These are phyloP conservation scores for Zymoseptoria ardabiliae DNA, from an alignment of 2,329 filamentous ascomycete species.

Conservation along the genomic window DNA sequence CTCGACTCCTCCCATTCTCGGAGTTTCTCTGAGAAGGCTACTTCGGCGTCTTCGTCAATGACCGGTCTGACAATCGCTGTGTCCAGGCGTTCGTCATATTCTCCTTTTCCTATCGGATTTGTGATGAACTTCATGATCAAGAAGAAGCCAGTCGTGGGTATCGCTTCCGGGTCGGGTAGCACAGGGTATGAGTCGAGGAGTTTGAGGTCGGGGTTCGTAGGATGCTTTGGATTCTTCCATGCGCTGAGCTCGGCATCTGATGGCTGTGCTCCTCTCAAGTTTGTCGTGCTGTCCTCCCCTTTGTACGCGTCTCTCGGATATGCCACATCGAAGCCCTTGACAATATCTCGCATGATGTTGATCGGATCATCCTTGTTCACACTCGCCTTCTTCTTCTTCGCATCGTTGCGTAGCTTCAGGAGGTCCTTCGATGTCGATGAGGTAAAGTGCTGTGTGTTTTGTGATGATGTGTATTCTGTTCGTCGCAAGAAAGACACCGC, in stretches of 20 bases:
- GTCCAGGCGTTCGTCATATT: constrained; percentile 54
- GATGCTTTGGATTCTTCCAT: constrained; percentile 55
- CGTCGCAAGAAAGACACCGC: constrained; percentile 89
- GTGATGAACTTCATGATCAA: constrained; percentile 56
- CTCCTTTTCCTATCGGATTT: constrained; percentile 46
- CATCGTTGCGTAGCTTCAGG: constrained; percentile 37
- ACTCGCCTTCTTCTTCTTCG: constrained; percentile 31
- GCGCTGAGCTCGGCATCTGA: constrained; percentile 50
- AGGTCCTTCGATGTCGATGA: constrained; percentile 49
- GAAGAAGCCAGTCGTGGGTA: constrained; percentile 52
- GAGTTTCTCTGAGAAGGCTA: constrained; percentile 43
- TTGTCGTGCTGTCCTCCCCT: constrained; percentile 54
- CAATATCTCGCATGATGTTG: constrained; percentile 53
- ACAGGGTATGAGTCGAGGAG: constrained; percentile 54
- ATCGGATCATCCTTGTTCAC: constrained; percentile 50
- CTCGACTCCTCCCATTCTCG: constrained; percentile 43
- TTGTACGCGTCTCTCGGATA: constrained; percentile 59
- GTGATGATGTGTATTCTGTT: constrained; percentile 82
- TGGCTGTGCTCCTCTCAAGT: constrained; percentile 47
- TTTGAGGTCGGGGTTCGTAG: constrained; percentile 49
- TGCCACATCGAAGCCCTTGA: constrained; percentile 59
- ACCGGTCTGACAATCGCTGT: constrained; percentile 50
- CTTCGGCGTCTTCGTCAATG: constrained; percentile 39
- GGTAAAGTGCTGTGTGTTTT: constrained; percentile 40
- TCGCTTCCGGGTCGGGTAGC: constrained; percentile 53